Base-by-base conservation (phyloP, 768 basidiomycete species). In the Auricularia heimuer region DNA sequence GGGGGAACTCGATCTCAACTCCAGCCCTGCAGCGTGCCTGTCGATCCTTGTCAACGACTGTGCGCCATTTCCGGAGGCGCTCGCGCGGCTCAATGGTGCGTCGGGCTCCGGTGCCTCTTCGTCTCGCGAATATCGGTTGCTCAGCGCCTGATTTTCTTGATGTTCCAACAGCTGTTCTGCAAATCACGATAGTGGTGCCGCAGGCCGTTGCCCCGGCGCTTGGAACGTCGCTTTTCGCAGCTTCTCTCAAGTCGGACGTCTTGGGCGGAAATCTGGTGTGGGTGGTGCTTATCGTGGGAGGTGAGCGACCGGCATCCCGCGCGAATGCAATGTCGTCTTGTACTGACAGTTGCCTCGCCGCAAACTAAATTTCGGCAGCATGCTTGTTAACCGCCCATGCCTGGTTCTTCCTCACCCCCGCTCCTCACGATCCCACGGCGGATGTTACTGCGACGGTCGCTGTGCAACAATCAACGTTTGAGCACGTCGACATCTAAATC, bases 151-250 rank as follows among this genome's bases (percentile, higher is more conserved):
- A 16, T 21, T 39, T 4, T 42, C 34, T 12, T 58, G 35, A 45
- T 16, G 54, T 29, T 45, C 12, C 35, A 12, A 35, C 36, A 66
- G 63, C 60, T 8, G 14, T 29, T 51, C 29, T 54, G 39, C 68
- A 69, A 58, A 68, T 69, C 67, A 54, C 67, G 21, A 68, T 61
- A 24, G 62, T 68, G 3, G 58, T 68, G 11, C 64, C 68, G 24
- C 67, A 68, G 29, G 68, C 68, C 37, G 54, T 69, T 42, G 65
- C 68, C n/a, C 67, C 67, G 37, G 67, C 65, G 37, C 66, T 67
- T 47, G 65, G 66, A 2, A 67, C 67, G 29, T 64, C 68, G 7
- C 61, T 67, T 7, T 68, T 69, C 47, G 68, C 68, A 11, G 54
- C 62, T 45, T 69, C 68, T 29, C 64, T 69, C 35, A 62, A 66